Evolutionary conservation across 1,284 basidiomycete genomes (phyloP), one percentile per base, ranked within the genome.

Genomic region (Veloboletus limbatus): DNA sequence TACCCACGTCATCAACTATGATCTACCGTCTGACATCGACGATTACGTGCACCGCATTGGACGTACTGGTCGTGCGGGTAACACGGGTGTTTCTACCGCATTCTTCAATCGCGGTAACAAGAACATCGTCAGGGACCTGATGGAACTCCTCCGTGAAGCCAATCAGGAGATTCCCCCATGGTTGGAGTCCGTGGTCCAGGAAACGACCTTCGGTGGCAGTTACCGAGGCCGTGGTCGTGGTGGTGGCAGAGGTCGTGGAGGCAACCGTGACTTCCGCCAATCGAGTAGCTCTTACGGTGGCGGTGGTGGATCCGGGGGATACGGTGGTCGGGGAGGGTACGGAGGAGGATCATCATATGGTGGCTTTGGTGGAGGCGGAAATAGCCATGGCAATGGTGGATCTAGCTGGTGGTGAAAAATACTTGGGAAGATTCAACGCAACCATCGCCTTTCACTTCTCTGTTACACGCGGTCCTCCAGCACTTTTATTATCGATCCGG

Each of bases 41-140:
- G 97, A 97, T 70, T 97, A 97, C 70, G 95, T 97, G 40, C 94
- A 97, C 69, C 92, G 94, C 65, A 97, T 97, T 64, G 96, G 96
- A 77, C 93, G 96, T 79, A 99, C 97, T 17, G 96, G 97, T 46
- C 95, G 96, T 83, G 97, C 97, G 13, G 96, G 96, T 57, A 99
- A 99, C 77, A 90, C 86, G n/a, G 96, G 96, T 76, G 81, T 88
- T 53, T 88, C 91, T 27, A 99, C 92, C 14, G 91, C 92, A 4
- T 95, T 96, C 75, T 95, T 93, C 81, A 96, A 96, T 72, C 81
- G 91, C 27, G 85, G 83, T 50, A 96, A 95, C 74, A 85, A 85
- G 67, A 89, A 93, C 71, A 96, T 98, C 54, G 91, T 91, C 38
- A 82, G 88, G 43, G 94, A 97, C 61, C 78, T 99, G 38, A 74